Evolutionary conservation across 495 filamentous ascomycete genomes (phyloP).

Genomic region (Penicillium mononematosum): DNA sequence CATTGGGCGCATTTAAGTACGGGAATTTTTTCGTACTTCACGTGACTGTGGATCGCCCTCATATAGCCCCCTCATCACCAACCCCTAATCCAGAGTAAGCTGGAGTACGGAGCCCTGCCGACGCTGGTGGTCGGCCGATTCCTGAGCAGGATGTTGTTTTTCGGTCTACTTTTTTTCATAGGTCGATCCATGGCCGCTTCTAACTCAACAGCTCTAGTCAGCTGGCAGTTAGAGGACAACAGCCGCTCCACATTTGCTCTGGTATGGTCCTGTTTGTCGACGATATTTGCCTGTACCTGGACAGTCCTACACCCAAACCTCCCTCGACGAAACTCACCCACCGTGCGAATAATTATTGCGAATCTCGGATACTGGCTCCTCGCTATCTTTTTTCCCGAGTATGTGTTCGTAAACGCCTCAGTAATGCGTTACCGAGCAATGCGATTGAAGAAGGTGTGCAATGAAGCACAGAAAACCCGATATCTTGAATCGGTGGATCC

Average conservation of each 20-base stretch:
- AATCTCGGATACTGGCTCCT: neutral
- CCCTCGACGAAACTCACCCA: neutral
- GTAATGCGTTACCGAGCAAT: neutral
- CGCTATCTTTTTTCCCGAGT: neutral
- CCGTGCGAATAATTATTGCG: neutral
- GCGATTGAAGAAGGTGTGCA: neutral
- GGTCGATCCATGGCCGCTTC: too few relatives aligned
- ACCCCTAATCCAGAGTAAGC: neutral
- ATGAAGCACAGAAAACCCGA: neutral
- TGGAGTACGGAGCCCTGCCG: neutral
- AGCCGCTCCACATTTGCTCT: neutral
- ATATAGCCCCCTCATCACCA: neutral
- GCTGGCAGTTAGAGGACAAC: neutral
- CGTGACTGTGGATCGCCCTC: neutral
- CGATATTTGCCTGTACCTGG: neutral
- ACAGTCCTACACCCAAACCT: neutral
- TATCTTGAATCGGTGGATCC: neutral
- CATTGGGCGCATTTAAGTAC: neutral
- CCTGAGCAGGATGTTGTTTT: too few relatives aligned
- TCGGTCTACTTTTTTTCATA: too few relatives aligned
- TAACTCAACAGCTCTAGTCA: neutral
- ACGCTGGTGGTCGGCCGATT: too few relatives aligned
- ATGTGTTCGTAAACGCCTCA: neutral
- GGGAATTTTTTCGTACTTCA: neutral
- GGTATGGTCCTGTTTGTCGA: neutral